Percentiles rank a stretch among this genome's conserved stretches.
These are phyloP conservation scores for Lathyrus sativus DNA, from an alignment of 306 rosid species.

Conservation along the genomic window DNA sequence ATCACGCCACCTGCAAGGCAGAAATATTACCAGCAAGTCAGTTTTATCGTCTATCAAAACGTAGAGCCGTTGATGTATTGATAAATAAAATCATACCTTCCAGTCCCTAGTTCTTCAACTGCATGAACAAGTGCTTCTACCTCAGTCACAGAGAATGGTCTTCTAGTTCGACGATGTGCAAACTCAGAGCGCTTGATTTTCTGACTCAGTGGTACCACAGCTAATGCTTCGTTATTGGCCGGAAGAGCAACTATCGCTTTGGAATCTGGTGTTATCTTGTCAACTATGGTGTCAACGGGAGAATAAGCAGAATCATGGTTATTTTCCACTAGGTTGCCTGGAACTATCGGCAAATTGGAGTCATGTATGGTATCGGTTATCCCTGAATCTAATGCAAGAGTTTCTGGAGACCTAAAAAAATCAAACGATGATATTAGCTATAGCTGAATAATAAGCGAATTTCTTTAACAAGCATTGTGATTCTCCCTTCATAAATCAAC, in stretches of 20 bases:
- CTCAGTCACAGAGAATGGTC: constrained; percentile 92
- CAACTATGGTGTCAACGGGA: constrained; percentile 51
- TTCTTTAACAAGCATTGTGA: neutral
- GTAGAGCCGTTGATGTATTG: constrained; percentile 13
- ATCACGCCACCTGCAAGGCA: constrained; percentile 85
- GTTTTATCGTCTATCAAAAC: constrained; percentile 18
- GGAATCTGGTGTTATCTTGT: constrained; percentile 57
- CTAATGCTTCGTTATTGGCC: constrained; percentile 61
- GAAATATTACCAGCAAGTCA: constrained; percentile 36
- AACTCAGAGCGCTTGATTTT: constrained; percentile 68
- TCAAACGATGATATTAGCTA: constrained; percentile 32
- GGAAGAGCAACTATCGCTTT: constrained; percentile 73
- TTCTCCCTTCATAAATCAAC: constrained; percentile 13
- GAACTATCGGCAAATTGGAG: constrained; percentile 51
- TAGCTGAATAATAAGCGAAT: constrained; percentile 10
- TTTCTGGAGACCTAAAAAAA: constrained; percentile 58
- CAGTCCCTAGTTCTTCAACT: constrained; percentile 97
- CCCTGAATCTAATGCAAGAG: constrained; percentile 54
- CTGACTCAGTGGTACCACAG: constrained; percentile 68
- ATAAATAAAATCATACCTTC: constrained; percentile 66
- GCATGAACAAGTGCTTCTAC: constrained; percentile 94
- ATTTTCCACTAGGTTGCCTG: constrained; percentile 50
- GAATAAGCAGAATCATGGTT: constrained; percentile 53
- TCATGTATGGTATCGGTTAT: constrained; percentile 52
- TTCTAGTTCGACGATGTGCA: constrained; percentile 89